Evolutionary conservation across 2,329 filamentous ascomycete genomes (phyloP), one percentile per base, ranked within the genome.

Genomic region (Colletotrichum shisoi): DNA sequence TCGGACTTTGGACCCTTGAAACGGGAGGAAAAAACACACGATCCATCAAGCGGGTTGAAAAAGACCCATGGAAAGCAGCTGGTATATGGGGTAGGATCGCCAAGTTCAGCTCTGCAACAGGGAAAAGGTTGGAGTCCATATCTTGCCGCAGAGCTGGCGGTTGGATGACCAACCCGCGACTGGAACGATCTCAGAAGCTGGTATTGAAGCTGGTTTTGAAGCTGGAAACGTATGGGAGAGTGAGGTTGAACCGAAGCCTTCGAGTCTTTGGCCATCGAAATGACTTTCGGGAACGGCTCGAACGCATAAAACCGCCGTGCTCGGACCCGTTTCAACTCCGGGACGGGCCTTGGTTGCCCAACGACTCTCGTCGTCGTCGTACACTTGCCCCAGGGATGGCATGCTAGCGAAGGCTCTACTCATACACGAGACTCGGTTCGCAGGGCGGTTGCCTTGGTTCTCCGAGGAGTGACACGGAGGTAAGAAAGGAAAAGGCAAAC

Each of bases 401-500:
- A 42, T 17, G 49, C 9, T 13, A 11, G 44, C 44, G 13, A 11
- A 3, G 11, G 13, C 19, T 24, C 3, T 24, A 19, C n/a, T 17
- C 19, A 24, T 8, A 39, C 19, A 39, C 12, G 19, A 3, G 27
- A 13, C 27, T n/a, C 39, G 44, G 27, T 21, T 21, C 39, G 15
- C 52, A 21, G 39, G 21, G 27, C 39, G 46, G 15, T n/a, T 34
- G 60, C 34, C 44, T 24, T 19, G 27, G 7, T 8, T 31, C 27
- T 8, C 7, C 2, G 21, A 27, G 15, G 21, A 24, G 31, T 57
- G 9, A 37, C 42, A 49, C 34, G 13, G 13, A 57, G 3, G 13
- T n/a, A 45, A n/a, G 52, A 4, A 37, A 52, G 39, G 37, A 24
- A n/a, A 63, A 58, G 45, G 53, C 61, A 46, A 63, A 63, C 58